Evolutionary conservation across 495 filamentous ascomycete species (phyloP), one percentile per base, ranked within the genome.

Genomic region (Xylaria flabelliformis): DNA sequence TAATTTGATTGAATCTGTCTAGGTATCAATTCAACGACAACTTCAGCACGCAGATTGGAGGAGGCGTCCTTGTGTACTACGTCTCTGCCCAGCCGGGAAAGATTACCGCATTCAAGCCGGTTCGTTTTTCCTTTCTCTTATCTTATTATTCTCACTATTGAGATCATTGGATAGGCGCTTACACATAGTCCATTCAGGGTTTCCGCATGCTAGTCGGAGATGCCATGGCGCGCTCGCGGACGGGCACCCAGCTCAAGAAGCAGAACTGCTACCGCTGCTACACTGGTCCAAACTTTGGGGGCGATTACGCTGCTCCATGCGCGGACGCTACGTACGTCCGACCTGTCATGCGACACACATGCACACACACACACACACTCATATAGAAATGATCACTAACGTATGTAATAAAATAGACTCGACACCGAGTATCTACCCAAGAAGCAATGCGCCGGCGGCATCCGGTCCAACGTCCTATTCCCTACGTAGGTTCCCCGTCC

Each of bases 171-270:
- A 56, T 4, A 32, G 0, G 26, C 32, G 17, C 53, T 56, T 55
- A 13, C 12, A 74, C 39, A 74, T 42, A 8, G 1, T 7, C 12
- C 3, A 9, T 42, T 1, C 65, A 85, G 82, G 85, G 85, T 39
- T 87, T 86, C 85, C 84, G 85, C 70, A 87, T 87, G 85, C 80
- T 85, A 41, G 82, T 83, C 71, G 85, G 85, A 63, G 84, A 87
- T 75, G 80, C 84, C 24, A 82, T 75, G 74, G 67, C 72, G 70
- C 83, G 84, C 68, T 82, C 79, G 26, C 76, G 79, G 59, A 68
- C 80, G 72, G 76, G 80, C 74, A 77, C 78, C 50, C 79, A 69
- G 56, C 72, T 83, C 56, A 81, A 82, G 81, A 75, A 78, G 66
- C 83, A 83, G 64, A 82, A 81, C 81, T 86, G 84, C 79, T 85